phyloP scores from a whole-genome alignment of 1,139 yeast genomes.

The Tardiomyces depauwii region DNA sequence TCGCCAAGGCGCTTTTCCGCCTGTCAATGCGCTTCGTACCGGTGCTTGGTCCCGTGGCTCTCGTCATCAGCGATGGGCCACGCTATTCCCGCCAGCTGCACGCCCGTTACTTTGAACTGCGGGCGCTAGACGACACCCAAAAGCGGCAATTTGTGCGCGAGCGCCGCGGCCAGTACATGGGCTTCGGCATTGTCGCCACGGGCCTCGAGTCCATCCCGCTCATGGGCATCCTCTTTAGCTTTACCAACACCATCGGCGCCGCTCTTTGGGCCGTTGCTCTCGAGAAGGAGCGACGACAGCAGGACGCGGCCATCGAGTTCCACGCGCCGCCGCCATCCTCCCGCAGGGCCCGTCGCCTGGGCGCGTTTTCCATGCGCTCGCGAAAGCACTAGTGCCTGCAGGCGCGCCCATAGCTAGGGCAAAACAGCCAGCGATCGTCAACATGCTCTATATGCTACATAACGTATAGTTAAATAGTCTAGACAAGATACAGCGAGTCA shows the following conservation, averaged over 20 bases:
- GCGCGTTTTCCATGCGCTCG: too few relatives aligned
- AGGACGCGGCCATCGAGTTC: not conserved
- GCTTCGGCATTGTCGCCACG: slow-evolving; percentile 51
- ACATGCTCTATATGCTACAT: too few relatives aligned
- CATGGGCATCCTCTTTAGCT: slow-evolving; percentile 47
- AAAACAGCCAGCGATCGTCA: too few relatives aligned
- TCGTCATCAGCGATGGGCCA: slow-evolving; percentile 46
- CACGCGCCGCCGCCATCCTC: not conserved
- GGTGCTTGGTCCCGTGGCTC: slow-evolving; percentile 46
- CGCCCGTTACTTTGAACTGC: slow-evolving; percentile 47
- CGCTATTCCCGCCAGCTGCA: slow-evolving; percentile 47
- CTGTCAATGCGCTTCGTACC: slow-evolving; percentile 44
- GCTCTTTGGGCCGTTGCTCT: slow-evolving; percentile 51
- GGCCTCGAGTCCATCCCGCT: slow-evolving; percentile 51
- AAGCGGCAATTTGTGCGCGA: slow-evolving; percentile 19
- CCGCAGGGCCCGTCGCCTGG: not conserved
- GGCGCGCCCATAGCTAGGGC: too few relatives aligned
- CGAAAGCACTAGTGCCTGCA: too few relatives aligned
- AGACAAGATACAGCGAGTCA: slow-evolving; percentile 46
- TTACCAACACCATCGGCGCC: slow-evolving; percentile 60
- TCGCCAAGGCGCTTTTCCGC: slow-evolving; percentile 23
- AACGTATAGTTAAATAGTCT: not conserved
- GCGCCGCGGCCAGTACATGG: slow-evolving; percentile 25
- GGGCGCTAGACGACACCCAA: slow-evolving; percentile 39
- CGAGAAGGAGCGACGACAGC: slow-evolving; percentile 11